Conservation (phyloP, 129 eudicot species). For the Gnaphalium uliginosum region DNA sequence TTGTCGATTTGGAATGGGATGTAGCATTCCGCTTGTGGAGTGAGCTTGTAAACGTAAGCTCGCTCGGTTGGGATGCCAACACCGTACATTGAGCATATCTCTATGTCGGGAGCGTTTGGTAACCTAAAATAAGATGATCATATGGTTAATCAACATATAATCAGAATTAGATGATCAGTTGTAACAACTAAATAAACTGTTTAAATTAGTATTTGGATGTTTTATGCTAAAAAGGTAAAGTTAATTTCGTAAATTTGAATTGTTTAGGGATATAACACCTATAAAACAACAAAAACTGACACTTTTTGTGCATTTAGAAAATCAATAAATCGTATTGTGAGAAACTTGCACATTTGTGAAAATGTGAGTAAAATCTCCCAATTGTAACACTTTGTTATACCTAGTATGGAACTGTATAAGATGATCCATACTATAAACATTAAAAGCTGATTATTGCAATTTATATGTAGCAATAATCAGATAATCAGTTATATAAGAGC, state of each 20-base stretch:
- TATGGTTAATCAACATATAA: background rate
- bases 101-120: slow-evolving; percentile 92
- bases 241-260: too few species aligned
- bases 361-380: too few species aligned
- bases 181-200: background rate
- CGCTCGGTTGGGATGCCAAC: slow-evolving; percentile 88
- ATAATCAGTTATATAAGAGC: background rate
- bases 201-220: too few species aligned
- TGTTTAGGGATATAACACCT: too few species aligned
- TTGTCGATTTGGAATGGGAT: slow-evolving; percentile 85
- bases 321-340: too few species aligned
- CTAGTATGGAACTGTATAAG: too few species aligned
- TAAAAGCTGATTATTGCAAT: background rate
- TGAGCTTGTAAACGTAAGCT: slow-evolving; percentile 66
- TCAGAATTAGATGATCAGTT: background rate
- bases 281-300: too few species aligned
- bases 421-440: background rate
- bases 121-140: slow-evolving; percentile 42
- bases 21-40: slow-evolving; percentile 66
- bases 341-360: too few species aligned
- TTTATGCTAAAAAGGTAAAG: too few species aligned
- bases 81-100: slow-evolving; percentile 82
- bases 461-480: background rate
- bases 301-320: too few species aligned
- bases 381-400: too few species aligned